Percentiles rank a stretch among this genome's conserved stretches.
Conservation (phyloP, 345 rosid species). For the Boechera stricta region DNA sequence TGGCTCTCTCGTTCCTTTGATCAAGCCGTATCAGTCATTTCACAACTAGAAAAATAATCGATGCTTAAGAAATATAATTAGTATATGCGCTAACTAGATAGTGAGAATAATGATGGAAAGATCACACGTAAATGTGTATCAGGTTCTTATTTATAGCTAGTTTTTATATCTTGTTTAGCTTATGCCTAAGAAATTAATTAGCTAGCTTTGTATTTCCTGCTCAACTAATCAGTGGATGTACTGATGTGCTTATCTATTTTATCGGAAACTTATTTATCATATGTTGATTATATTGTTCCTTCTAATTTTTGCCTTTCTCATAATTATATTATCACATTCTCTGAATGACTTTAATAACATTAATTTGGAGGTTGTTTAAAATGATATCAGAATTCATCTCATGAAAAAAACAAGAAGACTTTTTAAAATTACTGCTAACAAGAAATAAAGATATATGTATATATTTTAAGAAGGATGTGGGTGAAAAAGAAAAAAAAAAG, state of each 20-base stretch:
- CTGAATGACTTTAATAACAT: not conserved
- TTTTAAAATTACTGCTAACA: not conserved
- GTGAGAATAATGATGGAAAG: conserved; percentile 34
- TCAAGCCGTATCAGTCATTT: conserved; percentile 66
- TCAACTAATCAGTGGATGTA: conserved; percentile 37
- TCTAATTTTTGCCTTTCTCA: not conserved
- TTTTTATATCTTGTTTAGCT: conserved; percentile 8
- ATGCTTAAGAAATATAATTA: not conserved
- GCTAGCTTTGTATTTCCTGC: conserved; percentile 44
- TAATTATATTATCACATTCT: not conserved
- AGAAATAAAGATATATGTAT: not conserved
- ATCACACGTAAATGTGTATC: conserved; percentile 44
- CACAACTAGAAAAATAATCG: conserved; percentile 35
- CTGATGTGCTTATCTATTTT: conserved; percentile 37
- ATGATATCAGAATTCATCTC: not conserved
- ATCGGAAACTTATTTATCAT: conserved; percentile 16
- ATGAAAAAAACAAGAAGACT: not conserved
- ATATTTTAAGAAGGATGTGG: not conserved
- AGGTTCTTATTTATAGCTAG: conserved; percentile 22
- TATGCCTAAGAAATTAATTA: conserved; percentile 4
- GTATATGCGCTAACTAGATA: conserved; percentile 1
- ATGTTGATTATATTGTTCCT: not conserved
- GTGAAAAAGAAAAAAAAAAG: too few relatives aligned
- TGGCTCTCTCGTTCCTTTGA: conserved; percentile 64
- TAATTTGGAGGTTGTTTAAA: conserved; percentile 1